A percentile compares a stretch with the other conserved stretches of the same genome.
phyloP scores from a whole-genome alignment of 495 filamentous ascomycete species.

The Penicillium psychrofluorescens region DNA sequence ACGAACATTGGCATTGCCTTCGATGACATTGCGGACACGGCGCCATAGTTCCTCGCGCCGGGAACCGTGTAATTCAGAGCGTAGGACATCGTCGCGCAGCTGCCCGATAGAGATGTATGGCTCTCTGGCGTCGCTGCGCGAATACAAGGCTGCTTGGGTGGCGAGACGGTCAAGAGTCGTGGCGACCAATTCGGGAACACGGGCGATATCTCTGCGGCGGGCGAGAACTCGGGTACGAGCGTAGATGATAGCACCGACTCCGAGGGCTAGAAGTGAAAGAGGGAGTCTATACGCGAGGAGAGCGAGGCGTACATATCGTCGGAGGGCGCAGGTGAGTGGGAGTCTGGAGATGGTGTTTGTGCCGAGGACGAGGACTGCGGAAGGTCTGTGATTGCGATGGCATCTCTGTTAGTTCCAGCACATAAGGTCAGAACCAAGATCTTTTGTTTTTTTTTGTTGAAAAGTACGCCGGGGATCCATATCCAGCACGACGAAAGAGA shows the following conservation, averaged over 20 bases:
- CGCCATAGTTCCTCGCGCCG: slow-evolving; percentile 75
- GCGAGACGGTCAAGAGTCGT: slow-evolving; percentile 76
- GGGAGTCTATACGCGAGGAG: slow-evolving; percentile 91
- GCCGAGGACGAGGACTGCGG: slow-evolving; percentile 49
- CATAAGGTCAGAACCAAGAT: slow-evolving; percentile 42
- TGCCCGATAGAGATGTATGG: slow-evolving; percentile 79
- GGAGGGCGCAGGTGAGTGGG: slow-evolving; percentile 80
- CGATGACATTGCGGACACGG: slow-evolving; percentile 73
- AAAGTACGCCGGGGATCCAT: slow-evolving; percentile 5
- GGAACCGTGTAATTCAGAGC: slow-evolving; percentile 67
- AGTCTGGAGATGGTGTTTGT: slow-evolving; percentile 77
- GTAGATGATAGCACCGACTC: slow-evolving; percentile 45
- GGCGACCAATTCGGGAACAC: slow-evolving; percentile 72
- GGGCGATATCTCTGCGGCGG: slow-evolving; percentile 54
- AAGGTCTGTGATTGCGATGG: slow-evolving; percentile 61
- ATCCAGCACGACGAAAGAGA: slow-evolving; percentile 5
- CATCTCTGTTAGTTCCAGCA: slow-evolving; percentile 69
- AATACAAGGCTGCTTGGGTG: slow-evolving; percentile 68
- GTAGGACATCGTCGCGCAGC: slow-evolving; percentile 82
- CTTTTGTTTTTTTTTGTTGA: slow-evolving; percentile 10
- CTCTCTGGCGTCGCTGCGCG: slow-evolving; percentile 58
- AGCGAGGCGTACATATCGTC: slow-evolving; percentile 82
- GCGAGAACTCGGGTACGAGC: slow-evolving; percentile 47
- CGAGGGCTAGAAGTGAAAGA: slow-evolving; percentile 64
- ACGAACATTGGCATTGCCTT: slow-evolving; percentile 87